Evolutionary conservation across 2,329 filamentous ascomycete species (phyloP), one percentile per base, ranked within the genome.

Genomic region (Plenodomus biglobosus): DNA sequence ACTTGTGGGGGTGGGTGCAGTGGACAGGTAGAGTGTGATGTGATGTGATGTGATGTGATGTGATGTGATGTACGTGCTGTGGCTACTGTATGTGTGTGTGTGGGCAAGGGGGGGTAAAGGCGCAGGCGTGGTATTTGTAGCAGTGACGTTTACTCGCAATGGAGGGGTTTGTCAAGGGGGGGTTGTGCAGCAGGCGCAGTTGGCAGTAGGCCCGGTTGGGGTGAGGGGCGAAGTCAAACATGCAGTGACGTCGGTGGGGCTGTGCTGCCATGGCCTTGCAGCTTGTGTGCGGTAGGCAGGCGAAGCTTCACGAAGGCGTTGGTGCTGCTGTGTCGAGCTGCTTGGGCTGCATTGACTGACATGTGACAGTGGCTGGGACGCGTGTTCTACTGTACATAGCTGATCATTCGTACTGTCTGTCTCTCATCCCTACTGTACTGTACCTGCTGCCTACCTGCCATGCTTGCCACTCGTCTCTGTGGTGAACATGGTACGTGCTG

Each of bases 201-300:
- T n/a, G n/a, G n/a, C n/a, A 18, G 35, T 37, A 37, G 13, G 10
- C 42, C 47, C 42, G 44, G 42, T 44, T 50, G 39, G 46, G n/a
- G 38, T 35, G 55, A 59, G 58, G 55, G 58, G 58, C 58, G 42
- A 40, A 39, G 44, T 35, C 47, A 38, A 32, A 11, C 27, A 38
- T n/a, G 38, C 47, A 38, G 52, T 61, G 58, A 61, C 58, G 58
- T 58, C 52, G 37, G 55, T 49, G 56, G 54, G 56, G 56, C 56
- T 53, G 55, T 59, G 56, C 53, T 46, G 27, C 36, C 35, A 37
- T 38, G 41, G 41, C 49, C n/a, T n/a, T n/a, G 50, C 52, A 51
- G 4, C 50, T 10, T 32, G 27, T 32, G 27, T 32, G 53, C 50
- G 40, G 45, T 42, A n/a, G n/a, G n/a, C n/a, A 42, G 53, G 52